Percentiles rank a stretch among this genome's conserved stretches.
These are phyloP conservation scores for Penicillium carneum DNA, from an alignment of 2,329 filamentous ascomycete species.

Conservation along the genomic window DNA sequence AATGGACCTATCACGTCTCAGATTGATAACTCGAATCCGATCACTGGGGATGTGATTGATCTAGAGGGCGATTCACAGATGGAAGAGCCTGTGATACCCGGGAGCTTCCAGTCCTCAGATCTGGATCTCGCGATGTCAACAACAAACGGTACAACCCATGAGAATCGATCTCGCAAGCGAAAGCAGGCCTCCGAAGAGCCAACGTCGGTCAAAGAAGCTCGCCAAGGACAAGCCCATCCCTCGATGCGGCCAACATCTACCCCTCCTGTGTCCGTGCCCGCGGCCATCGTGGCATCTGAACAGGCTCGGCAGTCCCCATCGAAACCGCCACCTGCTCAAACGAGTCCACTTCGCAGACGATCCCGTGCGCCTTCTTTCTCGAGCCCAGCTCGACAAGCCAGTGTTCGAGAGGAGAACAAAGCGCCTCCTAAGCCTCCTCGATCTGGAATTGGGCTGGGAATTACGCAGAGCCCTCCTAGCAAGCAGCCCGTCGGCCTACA, in stretches of 20 bases:
- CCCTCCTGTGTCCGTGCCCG: not conserved
- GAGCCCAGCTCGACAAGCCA: constrained; percentile 21
- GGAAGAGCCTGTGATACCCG: constrained; percentile 3
- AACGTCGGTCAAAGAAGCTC: constrained; percentile 37
- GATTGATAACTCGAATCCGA: not conserved
- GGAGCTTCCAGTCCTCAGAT: not conserved
- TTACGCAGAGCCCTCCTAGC: constrained; percentile 39
- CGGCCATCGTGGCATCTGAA: not conserved
- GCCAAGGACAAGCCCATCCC: constrained; percentile 12
- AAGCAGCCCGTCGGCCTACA: constrained; percentile 18
- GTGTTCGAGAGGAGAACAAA: constrained; percentile 2
- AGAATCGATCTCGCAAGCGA: constrained; percentile 35
- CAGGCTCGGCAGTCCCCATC: not conserved
- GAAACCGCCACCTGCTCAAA: constrained; percentile 3
- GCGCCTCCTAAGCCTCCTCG: not conserved
- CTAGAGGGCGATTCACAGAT: constrained; percentile 31
- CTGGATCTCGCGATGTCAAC: not conserved
- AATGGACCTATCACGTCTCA: not conserved
- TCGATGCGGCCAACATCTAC: constrained; percentile 2
- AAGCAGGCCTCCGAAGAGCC: constrained; percentile 35
- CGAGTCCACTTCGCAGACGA: constrained; percentile 15
- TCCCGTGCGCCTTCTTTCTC: constrained; percentile 34
- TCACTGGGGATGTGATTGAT: not conserved
- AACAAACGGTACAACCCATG: not conserved
- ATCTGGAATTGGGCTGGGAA: constrained; percentile 38